phyloP scores from a whole-genome alignment of 345 rosid genomes.

The Dipteronia sinensis region DNA sequence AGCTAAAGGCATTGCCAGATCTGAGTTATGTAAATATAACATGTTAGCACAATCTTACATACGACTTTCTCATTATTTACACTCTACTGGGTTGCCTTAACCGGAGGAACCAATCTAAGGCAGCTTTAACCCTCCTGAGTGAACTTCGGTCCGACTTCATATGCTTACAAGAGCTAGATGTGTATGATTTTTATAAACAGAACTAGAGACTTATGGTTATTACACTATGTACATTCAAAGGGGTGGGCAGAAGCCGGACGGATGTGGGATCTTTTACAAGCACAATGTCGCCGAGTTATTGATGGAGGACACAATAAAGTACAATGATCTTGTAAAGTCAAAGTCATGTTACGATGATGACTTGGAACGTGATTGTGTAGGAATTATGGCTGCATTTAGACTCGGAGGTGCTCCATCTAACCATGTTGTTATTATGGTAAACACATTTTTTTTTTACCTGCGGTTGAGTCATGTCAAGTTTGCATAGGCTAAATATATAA shows the following conservation, averaged over 20 bases:
- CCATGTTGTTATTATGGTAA: slow-evolving; percentile 70
- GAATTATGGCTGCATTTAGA: slow-evolving; percentile 85
- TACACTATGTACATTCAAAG: slow-evolving; percentile 48
- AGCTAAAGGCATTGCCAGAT: not conserved
- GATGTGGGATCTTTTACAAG: slow-evolving; percentile 85
- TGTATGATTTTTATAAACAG: slow-evolving; percentile 41
- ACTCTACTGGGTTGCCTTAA: slow-evolving; percentile 71
- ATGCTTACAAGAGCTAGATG: slow-evolving; percentile 88
- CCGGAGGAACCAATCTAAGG: slow-evolving; percentile 87
- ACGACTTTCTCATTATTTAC: slow-evolving; percentile 37
- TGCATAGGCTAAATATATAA: slow-evolving; percentile 83
- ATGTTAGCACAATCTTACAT: slow-evolving; percentile 59
- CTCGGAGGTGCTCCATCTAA: slow-evolving; percentile 50
- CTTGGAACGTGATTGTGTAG: slow-evolving; percentile 72
- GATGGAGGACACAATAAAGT: slow-evolving; percentile 66
- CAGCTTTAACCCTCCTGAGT: slow-evolving; percentile 59
- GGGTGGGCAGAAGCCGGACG: slow-evolving; percentile 81
- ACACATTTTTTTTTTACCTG: slow-evolving; percentile 59
- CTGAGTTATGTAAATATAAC: slow-evolving; percentile 65
- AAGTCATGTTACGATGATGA: slow-evolving; percentile 36
- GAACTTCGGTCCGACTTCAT: slow-evolving; percentile 69
- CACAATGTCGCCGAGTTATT: slow-evolving; percentile 62
- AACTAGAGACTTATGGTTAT: too few species aligned
- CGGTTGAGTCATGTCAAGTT: slow-evolving; percentile 77
- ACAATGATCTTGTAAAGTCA: slow-evolving; percentile 79